A percentile compares a stretch with the other conserved stretches of the same genome.
phyloP scores from a whole-genome alignment of 2,329 filamentous ascomycete species.

The Pleoardoris graminearum region DNA sequence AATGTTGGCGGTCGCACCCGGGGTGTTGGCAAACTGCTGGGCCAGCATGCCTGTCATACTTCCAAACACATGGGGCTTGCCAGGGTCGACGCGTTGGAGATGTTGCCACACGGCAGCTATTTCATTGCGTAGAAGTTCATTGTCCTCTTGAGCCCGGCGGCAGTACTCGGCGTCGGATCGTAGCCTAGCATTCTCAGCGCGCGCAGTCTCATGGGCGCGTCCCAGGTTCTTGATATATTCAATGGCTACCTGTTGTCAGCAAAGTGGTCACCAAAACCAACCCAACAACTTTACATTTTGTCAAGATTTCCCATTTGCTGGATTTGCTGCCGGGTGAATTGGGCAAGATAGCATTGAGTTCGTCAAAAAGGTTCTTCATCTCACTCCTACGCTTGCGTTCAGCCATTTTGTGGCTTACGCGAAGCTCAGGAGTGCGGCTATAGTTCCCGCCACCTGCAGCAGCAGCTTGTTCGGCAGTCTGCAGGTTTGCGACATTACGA shows the following conservation, averaged over 20 bases:
- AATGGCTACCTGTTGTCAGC: constrained; percentile 46
- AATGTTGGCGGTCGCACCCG: constrained; percentile 35
- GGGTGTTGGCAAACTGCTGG: constrained; percentile 41
- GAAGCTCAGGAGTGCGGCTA: constrained; percentile 78
- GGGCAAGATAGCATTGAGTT: constrained; percentile 75
- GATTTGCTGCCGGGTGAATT: constrained; percentile 82
- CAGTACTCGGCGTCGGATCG: constrained; percentile 50
- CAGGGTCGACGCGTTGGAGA: constrained; percentile 52
- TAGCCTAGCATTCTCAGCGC: constrained; percentile 46
- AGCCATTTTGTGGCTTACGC: constrained; percentile 82
- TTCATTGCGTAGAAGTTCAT: constrained; percentile 52
- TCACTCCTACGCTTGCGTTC: constrained; percentile 82
- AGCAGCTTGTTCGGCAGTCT: constrained; percentile 62
- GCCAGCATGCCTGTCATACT: constrained; percentile 50
- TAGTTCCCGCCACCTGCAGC: constrained; percentile 70
- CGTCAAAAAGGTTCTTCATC: constrained; percentile 87
- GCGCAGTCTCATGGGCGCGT: constrained; percentile 45
- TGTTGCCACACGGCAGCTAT: constrained; percentile 51
- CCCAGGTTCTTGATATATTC: constrained; percentile 52
- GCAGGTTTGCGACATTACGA: constrained; percentile 68
- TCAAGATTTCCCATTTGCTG: constrained; percentile 87
- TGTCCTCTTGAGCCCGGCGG: constrained; percentile 53
- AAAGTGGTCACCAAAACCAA: too few relatives aligned
- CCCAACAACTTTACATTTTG: constrained; percentile 66
- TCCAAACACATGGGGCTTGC: constrained; percentile 53